Evolutionary conservation across 2,329 filamentous ascomycete genomes (phyloP), one percentile per base, ranked within the genome.

Genomic region (Aspergillus alliaceus): DNA sequence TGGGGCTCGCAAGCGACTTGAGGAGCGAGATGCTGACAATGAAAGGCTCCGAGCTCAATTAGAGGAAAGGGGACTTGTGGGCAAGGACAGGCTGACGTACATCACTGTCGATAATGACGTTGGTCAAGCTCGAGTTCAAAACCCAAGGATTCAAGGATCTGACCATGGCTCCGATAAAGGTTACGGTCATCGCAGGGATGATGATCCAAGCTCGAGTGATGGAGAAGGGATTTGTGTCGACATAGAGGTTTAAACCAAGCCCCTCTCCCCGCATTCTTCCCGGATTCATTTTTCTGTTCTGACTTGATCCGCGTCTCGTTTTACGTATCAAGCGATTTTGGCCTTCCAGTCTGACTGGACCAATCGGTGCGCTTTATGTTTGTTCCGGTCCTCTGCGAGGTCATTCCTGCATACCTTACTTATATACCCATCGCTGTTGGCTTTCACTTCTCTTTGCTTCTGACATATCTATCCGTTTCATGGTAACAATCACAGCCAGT

Each of bases 1-100:
- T 48, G 92, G 91, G 24, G 93, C 93, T 27, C 80, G 90, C 54
- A 89, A 92, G 77, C 81, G 93, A 52, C 77, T 96, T 0, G 88
- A 91, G 57, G 89, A 92, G 59, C 83, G 89, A n/a, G 84, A 87
- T 69, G 79, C 83, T 53, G 88, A 92, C 77, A 91, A 91, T 69
- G 84, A 88, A 63, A 86, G 90, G 63, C 75, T 95, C 59, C 80
- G 85, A 56, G 81, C 82, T 15, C 82, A 87, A 74, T 76, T 92
- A 56, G 87, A n/a, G n/a, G n/a, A 86, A 66, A 73, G 82, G 58
- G 85, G 86, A 67, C 76, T 79, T 42, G 67, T 76, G 54, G 69
- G 75, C 52, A 73, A 72, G 50, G 72, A 66, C 1, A 53, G 67
- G n/a, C 65, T 66, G 20, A 58, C 56, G 1, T 64, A 62, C 22